Evolutionary conservation across 2,329 filamentous ascomycete species (phyloP), one percentile per base, ranked within the genome.

Genomic region (Cladosporium sp.): DNA sequence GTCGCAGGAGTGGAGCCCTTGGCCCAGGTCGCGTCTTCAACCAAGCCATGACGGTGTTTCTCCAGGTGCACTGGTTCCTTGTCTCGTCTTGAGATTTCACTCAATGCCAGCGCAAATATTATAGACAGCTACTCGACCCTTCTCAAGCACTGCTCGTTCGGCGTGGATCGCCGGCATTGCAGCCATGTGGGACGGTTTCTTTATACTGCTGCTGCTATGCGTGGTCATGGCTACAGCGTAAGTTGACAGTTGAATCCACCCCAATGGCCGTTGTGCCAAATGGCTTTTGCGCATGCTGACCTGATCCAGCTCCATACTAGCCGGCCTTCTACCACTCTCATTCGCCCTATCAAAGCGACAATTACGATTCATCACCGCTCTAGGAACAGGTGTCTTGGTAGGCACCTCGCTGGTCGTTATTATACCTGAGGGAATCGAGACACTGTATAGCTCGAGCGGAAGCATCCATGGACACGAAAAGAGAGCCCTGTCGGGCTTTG

Each of bases 371-470:
- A 87, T 97, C 67, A 95, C 92, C 18, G 91, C 90, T 53, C 82
- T 97, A 67, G 93, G 93, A 49, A 89, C 95, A 70, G 93, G 93
- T 42, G 87, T 98, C 48, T 77, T 98, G 8, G 91, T 98, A 13
- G 93, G 93, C 34, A 97, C 93, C 28, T 92, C 92, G 1, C 79
- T 98, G 59, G 92, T 97, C 59, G 90, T 98, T 32, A 97, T 98
- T 66, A 95, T 98, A 63, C 93, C 93, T 1, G 93, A 98, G 70
- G 93, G 93, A 35, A 85, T 97, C 55, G 91, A 96, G 67, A 92
- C 93, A 3, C 79, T 96, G 53, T 89, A 93, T 61, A 83, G 74
- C 60, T 77, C 81, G 35, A 59, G 57, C 14, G 59, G 56, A 8
- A 53, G 48, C 42, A 49, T 57, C 13, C 59, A 63, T 56, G 22